Percentiles rank a stretch among this genome's conserved stretches.
Conservation (phyloP, 2,329 filamentous ascomycete species). For the Dryadomyces sulphureus region DNA sequence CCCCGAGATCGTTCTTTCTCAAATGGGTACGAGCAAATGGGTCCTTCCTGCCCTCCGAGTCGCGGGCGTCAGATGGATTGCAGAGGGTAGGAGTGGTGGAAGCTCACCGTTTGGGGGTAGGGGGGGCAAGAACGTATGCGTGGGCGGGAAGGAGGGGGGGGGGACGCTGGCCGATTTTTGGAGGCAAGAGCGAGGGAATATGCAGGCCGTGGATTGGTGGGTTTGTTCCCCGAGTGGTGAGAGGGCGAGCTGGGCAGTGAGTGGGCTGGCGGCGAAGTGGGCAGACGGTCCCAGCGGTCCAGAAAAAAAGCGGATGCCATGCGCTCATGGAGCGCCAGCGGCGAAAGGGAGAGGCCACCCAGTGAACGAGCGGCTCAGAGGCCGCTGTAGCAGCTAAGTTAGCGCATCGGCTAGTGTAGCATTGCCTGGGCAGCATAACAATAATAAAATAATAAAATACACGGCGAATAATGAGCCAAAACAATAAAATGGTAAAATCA, state of each 20-base stretch:
- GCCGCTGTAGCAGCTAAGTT: constrained; percentile 6
- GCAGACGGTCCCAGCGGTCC: constrained; percentile 1
- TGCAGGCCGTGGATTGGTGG: background rate
- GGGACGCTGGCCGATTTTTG: background rate
- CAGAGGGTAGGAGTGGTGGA: constrained; percentile 4
- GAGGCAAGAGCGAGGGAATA: background rate
- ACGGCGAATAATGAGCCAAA: too few species aligned
- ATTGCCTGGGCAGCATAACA: background rate
- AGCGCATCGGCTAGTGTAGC: background rate
- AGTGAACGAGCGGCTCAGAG: background rate
- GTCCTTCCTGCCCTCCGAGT: constrained; percentile 4
- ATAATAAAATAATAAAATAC: background rate
- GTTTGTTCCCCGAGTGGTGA: background rate
- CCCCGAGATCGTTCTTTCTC: background rate
- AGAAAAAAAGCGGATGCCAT: constrained; percentile 2
- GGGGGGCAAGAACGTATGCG: constrained; percentile 1
- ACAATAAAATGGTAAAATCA: background rate
- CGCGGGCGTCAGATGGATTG: constrained; percentile 4
- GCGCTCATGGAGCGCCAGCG: background rate
- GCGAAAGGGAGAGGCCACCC: background rate
- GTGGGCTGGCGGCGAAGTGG: background rate
- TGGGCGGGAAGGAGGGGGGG: background rate
- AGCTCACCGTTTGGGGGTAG: background rate
- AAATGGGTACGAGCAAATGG: too few species aligned
- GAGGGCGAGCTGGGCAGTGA: background rate